A percentile compares a stretch with the other conserved stretches of the same genome.
Evolutionary conservation across 495 filamentous ascomycete genomes (phyloP).

Genomic region (Penicillium atrosanguineum): DNA sequence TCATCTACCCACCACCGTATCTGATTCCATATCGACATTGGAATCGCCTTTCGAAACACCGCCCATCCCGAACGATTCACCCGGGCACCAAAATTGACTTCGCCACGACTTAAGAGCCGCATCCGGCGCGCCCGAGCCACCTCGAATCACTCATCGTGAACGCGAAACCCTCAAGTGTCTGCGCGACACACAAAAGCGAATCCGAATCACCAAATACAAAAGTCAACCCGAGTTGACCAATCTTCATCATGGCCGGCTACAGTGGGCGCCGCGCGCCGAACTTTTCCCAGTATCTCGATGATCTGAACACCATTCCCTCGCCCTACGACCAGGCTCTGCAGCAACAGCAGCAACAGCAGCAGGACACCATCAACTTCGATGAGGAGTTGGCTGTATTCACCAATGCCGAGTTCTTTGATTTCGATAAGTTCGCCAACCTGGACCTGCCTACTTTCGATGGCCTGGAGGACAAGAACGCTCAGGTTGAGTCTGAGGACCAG

Average conservation of each 20-base stretch:
- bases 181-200: neutral
- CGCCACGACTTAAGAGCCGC: constrained; percentile 15
- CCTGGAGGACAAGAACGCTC: constrained; percentile 29
- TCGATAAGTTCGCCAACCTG: constrained; percentile 59
- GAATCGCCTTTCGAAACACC: neutral
- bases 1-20: constrained; percentile 4
- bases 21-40: constrained; percentile 6
- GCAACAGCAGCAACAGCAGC: constrained; percentile 43
- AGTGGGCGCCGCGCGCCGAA: constrained; percentile 71
- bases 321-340: constrained; percentile 63
- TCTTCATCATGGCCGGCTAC: constrained; percentile 60
- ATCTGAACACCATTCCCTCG: constrained; percentile 75
- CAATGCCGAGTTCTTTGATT: constrained; percentile 91
- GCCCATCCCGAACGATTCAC: neutral
- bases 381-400: constrained; percentile 86
- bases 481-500: constrained; percentile 19
- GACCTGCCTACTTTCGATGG: constrained; percentile 37
- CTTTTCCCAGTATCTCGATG: constrained; percentile 83
- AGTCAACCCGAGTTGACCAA: neutral
- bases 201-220: neutral
- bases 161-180: constrained; percentile 8
- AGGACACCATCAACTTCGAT: constrained; percentile 61
- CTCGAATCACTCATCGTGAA: neutral
- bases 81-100: constrained; percentile 1
- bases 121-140: constrained; percentile 23